phyloP scores from a whole-genome alignment of 2,329 filamentous ascomycete genomes.

The Scedosporium aurantiacum region DNA sequence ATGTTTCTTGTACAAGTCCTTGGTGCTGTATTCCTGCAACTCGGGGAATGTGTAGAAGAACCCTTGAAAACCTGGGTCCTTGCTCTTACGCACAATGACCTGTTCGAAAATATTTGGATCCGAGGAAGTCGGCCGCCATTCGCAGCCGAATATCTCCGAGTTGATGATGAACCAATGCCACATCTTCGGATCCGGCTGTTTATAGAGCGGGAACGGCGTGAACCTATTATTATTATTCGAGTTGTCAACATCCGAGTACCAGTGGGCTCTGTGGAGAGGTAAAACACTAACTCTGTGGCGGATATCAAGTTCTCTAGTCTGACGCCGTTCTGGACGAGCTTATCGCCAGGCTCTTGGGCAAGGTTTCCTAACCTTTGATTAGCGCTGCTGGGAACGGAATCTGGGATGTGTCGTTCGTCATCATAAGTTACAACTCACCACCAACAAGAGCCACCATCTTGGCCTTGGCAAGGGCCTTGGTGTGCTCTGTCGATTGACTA shows the following conservation, averaged over 20 bases:
- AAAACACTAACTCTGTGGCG: conserved; percentile 28
- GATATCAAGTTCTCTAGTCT: conserved; percentile 25
- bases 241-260: not conserved
- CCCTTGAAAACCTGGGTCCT: conserved; percentile 22
- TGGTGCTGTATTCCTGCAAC: conserved; percentile 23
- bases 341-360: conserved; percentile 24
- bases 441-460: conserved; percentile 25
- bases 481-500: conserved; percentile 19
- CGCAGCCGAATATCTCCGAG: conserved; percentile 27
- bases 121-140: conserved; percentile 21
- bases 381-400: not conserved
- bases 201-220: conserved; percentile 22
- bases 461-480: conserved; percentile 21
- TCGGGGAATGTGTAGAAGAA: conserved; percentile 26
- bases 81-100: conserved; percentile 17
- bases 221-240: conserved; percentile 16
- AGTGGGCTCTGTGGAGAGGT: not conserved
- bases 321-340: conserved; percentile 23
- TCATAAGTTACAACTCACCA: conserved; percentile 16
- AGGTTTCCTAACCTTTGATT: conserved; percentile 21
- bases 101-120: conserved; percentile 20
- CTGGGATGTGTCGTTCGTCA: too few relatives aligned
- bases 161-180: conserved; percentile 34
- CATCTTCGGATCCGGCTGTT: conserved; percentile 19
- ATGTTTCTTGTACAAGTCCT: conserved; percentile 26